These are phyloP conservation scores for Hypericum androsaemum DNA, from an alignment of 345 rosid species.

Conservation along the genomic window DNA sequence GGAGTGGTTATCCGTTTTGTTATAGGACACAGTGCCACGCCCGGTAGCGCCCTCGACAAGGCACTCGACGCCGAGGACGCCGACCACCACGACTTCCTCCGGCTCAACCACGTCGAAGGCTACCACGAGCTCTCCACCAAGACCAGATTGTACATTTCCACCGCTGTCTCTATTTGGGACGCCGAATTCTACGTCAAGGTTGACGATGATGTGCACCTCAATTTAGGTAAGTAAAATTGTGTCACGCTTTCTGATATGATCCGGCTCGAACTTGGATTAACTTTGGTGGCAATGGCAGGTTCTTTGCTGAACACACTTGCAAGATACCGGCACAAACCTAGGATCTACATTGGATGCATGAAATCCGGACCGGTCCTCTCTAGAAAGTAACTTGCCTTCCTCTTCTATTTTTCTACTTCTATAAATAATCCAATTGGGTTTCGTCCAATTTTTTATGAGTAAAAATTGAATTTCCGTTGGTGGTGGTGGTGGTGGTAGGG, in stretches of 20 bases:
- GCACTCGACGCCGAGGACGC: slow-evolving; percentile 63
- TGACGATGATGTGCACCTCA: slow-evolving; percentile 84
- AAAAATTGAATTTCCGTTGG: not conserved
- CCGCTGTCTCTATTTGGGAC: slow-evolving; percentile 65
- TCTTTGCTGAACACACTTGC: slow-evolving; percentile 46
- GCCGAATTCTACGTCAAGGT: slow-evolving; percentile 79
- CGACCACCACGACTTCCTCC: slow-evolving; percentile 55
- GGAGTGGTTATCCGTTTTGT: slow-evolving; percentile 80
- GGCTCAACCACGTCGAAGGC: slow-evolving; percentile 77
- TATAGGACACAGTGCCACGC: slow-evolving; percentile 75
- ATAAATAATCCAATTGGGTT: not conserved
- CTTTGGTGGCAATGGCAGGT: slow-evolving; percentile 20
- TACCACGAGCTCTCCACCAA: slow-evolving; percentile 76
- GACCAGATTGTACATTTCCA: slow-evolving; percentile 73
- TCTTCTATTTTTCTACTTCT: not conserved
- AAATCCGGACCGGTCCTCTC: slow-evolving; percentile 88
- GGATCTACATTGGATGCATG: slow-evolving; percentile 95
- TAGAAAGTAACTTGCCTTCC: slow-evolving; percentile 37
- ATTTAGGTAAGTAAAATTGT: slow-evolving; percentile 30
- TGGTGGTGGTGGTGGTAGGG: slow-evolving; percentile 34
- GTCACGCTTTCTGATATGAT: not conserved
- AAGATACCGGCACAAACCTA: slow-evolving; percentile 45
- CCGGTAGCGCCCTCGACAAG: slow-evolving; percentile 54
- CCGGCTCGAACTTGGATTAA: not conserved
- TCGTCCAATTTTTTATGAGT: too few species aligned